Conservation (phyloP, 2,329 filamentous ascomycete species). For the Exophiala calicioides region DNA sequence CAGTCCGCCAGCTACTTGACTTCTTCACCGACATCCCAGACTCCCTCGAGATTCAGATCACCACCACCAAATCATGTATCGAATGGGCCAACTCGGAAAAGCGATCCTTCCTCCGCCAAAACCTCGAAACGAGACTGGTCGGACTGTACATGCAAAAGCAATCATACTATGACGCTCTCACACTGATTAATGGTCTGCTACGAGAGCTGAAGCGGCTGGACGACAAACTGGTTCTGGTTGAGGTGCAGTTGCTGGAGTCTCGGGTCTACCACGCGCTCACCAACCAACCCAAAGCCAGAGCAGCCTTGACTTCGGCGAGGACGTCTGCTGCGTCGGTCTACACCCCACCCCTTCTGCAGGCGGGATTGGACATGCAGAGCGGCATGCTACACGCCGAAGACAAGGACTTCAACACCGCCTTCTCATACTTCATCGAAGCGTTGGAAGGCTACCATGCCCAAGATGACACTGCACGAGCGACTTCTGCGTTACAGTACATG, state of each 20-base stretch:
- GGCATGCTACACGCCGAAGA: slow-evolving; percentile 99
- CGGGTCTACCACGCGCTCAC: slow-evolving; percentile 96
- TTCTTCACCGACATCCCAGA: slow-evolving; percentile 92
- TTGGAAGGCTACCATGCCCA: slow-evolving; percentile 94
- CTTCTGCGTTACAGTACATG: slow-evolving; percentile 98
- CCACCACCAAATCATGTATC: slow-evolving; percentile 98
- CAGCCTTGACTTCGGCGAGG: slow-evolving; percentile 88
- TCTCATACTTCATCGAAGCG: slow-evolving; percentile 98
- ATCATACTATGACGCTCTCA: slow-evolving; percentile 94
- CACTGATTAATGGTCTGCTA: slow-evolving; percentile 92
- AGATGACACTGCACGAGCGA: slow-evolving; percentile 85
- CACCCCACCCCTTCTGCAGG: slow-evolving; percentile 91
- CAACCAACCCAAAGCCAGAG: slow-evolving; percentile 93
- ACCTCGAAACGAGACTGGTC: slow-evolving; percentile 94
- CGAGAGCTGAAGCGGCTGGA: slow-evolving; percentile 97
- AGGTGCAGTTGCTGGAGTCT: slow-evolving; percentile 96
- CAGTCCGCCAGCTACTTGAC: slow-evolving; percentile 95
- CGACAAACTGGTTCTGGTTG: slow-evolving; percentile 96
- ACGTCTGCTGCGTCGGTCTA: slow-evolving; percentile 97
- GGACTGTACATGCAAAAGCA: slow-evolving; percentile 95
- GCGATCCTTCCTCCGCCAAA: slow-evolving; percentile 94
- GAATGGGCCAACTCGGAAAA: slow-evolving; percentile 78
- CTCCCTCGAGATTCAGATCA: slow-evolving; percentile 89
- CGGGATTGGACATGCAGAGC: slow-evolving; percentile 97
- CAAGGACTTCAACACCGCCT: slow-evolving; percentile 98